Conservation (phyloP, 2,329 filamentous ascomycete species). For the Ophiostoma quercus region DNA sequence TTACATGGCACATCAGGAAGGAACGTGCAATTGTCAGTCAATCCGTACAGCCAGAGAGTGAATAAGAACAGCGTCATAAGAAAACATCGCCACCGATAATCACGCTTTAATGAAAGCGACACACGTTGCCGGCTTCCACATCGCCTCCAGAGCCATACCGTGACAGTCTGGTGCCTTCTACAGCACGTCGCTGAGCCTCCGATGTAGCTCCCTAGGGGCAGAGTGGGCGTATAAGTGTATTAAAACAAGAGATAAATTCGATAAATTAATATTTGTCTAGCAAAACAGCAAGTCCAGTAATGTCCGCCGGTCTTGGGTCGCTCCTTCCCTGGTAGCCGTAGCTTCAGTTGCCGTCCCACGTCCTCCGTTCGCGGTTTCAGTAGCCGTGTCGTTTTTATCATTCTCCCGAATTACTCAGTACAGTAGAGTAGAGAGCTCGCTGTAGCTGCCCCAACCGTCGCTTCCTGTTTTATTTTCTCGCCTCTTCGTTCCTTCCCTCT, state of each 20-base stretch:
- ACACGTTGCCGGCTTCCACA: not conserved
- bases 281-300: not conserved
- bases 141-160: not conserved
- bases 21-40: no score
- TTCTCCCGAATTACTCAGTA: not conserved
- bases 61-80: not conserved
- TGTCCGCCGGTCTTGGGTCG: conserved; percentile 10
- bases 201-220: conserved; percentile 24
- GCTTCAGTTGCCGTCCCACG: conserved; percentile 9
- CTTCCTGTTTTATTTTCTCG: conserved; percentile 19
- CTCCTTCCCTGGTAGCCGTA: conserved; percentile 12
- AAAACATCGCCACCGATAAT: not conserved
- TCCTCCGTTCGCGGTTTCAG: not conserved
- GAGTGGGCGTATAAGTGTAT: not conserved
- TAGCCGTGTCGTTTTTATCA: conserved; percentile 16
- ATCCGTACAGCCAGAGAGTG: not conserved
- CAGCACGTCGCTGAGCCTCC: conserved; percentile 18
- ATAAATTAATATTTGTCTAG: not conserved
- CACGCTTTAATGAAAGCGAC: not conserved
- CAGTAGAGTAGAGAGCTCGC: not conserved
- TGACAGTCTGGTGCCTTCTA: not conserved
- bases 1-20: no score
- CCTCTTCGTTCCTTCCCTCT: conserved; percentile 17
- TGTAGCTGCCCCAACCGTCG: conserved; percentile 1
- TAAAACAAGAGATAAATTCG: not conserved